Percentiles rank a stretch among this genome's conserved stretches.
Evolutionary conservation across 768 basidiomycete genomes (phyloP).

Genomic region (Leccinellum albellum): DNA sequence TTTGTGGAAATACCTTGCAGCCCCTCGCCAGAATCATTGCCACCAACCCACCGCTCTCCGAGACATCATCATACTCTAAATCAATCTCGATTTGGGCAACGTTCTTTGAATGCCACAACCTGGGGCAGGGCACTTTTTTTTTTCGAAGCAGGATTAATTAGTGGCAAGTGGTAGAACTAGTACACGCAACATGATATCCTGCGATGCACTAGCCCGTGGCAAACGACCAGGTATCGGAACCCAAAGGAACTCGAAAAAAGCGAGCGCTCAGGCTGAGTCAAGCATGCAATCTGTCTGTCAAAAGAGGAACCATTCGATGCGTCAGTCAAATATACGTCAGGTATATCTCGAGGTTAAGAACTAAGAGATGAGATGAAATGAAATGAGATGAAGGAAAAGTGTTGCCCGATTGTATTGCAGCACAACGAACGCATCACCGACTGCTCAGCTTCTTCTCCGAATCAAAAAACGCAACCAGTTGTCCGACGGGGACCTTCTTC

Average conservation of each 20-base stretch:
- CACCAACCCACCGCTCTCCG: not conserved
- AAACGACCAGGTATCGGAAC: not conserved
- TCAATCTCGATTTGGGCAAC: not conserved
- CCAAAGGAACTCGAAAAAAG: not conserved
- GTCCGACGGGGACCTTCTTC: slow-evolving; percentile 69
- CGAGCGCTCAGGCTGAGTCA: too few species aligned
- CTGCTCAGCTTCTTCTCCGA: slow-evolving; percentile 21
- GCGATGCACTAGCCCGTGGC: not conserved
- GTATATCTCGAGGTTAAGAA: not conserved
- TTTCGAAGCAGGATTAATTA: not conserved
- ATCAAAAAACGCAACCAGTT: slow-evolving; percentile 85
- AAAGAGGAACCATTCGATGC: not conserved
- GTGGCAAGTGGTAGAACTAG: not conserved
- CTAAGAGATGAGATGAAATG: not conserved
- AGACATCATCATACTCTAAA: not conserved
- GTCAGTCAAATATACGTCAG: not conserved
- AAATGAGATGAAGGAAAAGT: not conserved
- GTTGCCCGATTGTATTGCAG: not conserved
- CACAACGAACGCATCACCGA: not conserved
- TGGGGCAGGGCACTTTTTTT: not conserved
- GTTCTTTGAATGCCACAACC: not conserved
- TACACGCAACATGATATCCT: slow-evolving; percentile 4
- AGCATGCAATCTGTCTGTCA: not conserved
- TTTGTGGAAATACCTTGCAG: not conserved
- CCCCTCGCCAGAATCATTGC: not conserved